Conservation (phyloP, 2,329 filamentous ascomycete genomes). For the Elsinoe perseae region DNA sequence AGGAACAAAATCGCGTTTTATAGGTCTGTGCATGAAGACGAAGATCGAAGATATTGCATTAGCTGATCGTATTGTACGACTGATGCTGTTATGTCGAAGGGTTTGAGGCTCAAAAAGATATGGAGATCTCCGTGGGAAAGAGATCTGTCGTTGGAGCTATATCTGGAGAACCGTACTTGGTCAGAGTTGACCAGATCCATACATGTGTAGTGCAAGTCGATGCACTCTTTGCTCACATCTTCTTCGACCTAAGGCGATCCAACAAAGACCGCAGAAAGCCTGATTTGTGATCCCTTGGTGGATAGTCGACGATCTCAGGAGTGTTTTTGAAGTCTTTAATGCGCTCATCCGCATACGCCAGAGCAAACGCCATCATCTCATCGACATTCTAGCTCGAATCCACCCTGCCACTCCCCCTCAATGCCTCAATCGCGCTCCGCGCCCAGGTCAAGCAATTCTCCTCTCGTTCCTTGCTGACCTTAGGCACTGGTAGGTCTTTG, state of each 20-base stretch:
- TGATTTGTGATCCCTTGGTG: background rate
- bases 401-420: background rate
- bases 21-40: background rate
- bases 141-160: background rate
- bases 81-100: background rate
- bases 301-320: background rate
- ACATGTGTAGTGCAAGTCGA: background rate
- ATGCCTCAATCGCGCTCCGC: background rate
- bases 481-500: background rate
- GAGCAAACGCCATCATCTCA: background rate
- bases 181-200: background rate
- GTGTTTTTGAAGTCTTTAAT: constrained; percentile 1
- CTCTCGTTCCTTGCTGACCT: background rate
- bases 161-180: background rate
- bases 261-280: background rate
- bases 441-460: background rate
- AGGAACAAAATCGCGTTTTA: background rate
- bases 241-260: background rate
- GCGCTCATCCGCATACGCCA: background rate
- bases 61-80: background rate
- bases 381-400: background rate
- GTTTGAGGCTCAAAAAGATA: background rate
- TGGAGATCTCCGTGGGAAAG: background rate
- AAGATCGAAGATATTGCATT: background rate
- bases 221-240: background rate